These are phyloP conservation scores for Backusella sp. DNA, from an alignment of 192 early-diverging fungal species.

Conservation along the genomic window DNA sequence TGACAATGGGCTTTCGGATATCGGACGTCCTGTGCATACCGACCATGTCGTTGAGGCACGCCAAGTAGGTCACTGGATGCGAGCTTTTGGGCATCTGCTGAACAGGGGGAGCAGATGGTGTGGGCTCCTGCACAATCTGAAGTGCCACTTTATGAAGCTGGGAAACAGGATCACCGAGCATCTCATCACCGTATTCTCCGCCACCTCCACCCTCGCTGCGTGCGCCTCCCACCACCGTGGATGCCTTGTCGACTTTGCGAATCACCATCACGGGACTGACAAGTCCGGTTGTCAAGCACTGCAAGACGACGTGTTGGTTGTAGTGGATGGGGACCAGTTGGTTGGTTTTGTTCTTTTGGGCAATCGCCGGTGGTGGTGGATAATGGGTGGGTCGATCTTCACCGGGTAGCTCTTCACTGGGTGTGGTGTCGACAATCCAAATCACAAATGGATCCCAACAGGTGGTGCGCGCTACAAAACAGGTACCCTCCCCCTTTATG, in stretches of 20 bases:
- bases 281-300: conserved; percentile 85
- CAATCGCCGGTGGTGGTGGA: conserved; percentile 75
- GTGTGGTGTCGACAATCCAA: conserved; percentile 73
- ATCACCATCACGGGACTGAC: conserved; percentile 79
- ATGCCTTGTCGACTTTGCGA: conserved; percentile 83
- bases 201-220: conserved; percentile 18
- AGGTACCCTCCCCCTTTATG: conserved; percentile 44
- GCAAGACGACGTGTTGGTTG: conserved; percentile 85
- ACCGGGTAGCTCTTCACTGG: conserved; percentile 41
- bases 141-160: conserved; percentile 92
- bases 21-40: conserved; percentile 65
- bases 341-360: conserved; percentile 59
- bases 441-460: conserved; percentile 90
- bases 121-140: conserved; percentile 63
- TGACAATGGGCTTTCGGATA: conserved; percentile 41
- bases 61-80: conserved; percentile 58
- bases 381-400: conserved; percentile 50
- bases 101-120: background rate
- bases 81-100: conserved; percentile 38
- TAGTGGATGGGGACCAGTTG: conserved; percentile 76
- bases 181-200: conserved; percentile 48
- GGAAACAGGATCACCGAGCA: conserved; percentile 80
- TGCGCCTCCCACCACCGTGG: conserved; percentile 70
- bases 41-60: conserved; percentile 77
- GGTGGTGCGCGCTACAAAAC: conserved; percentile 72